Conservation (phyloP, 2,329 filamentous ascomycete species). For the Botryotinia narcissicola region DNA sequence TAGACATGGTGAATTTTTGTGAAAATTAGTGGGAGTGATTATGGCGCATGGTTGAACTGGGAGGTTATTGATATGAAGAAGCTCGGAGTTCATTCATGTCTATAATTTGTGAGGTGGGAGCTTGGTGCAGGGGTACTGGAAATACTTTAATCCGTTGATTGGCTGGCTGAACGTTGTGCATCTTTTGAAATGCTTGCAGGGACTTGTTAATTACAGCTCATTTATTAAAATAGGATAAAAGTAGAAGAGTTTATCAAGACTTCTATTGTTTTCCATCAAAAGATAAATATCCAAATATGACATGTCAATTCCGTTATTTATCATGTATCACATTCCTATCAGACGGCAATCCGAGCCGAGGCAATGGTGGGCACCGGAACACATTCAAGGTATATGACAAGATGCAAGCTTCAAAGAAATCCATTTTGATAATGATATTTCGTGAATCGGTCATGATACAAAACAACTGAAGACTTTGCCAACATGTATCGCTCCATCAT, state of each 20-base stretch:
- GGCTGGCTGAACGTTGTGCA: background rate
- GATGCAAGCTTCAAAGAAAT: background rate
- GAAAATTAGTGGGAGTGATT: background rate
- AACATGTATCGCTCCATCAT: conserved; percentile 9
- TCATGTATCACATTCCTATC: background rate
- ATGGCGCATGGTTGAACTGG: background rate
- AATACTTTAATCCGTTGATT: conserved; percentile 4
- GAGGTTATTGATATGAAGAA: background rate
- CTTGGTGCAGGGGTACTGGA: conserved; percentile 2
- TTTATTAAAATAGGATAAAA: background rate
- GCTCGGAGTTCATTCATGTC: background rate
- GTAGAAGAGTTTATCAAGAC: background rate
- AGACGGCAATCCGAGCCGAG: background rate
- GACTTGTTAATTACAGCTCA: background rate
- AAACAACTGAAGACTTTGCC: background rate
- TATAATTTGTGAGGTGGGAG: background rate
- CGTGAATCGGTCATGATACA: background rate
- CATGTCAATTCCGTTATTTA: background rate
- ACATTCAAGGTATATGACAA: background rate
- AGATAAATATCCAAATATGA: background rate
- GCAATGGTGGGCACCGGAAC: background rate
- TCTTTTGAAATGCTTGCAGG: background rate
- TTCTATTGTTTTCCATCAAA: background rate
- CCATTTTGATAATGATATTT: background rate
- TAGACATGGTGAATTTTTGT: conserved; percentile 3